Conservation (phyloP, 2,329 filamentous ascomycete genomes). For the Fusarium verticillioides region DNA sequence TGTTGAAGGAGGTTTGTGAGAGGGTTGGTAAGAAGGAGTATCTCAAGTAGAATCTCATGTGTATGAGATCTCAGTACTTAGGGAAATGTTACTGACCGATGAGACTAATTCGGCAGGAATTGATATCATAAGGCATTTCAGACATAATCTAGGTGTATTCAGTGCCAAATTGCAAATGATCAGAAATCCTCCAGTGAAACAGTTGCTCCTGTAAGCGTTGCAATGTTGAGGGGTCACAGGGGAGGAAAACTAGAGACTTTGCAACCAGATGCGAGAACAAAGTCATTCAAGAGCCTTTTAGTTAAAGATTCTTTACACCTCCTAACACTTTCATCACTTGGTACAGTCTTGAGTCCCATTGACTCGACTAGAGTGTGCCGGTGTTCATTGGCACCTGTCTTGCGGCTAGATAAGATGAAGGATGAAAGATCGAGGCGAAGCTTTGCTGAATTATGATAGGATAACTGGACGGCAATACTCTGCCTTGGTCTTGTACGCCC, state of each 20-base stretch:
- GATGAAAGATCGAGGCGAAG: background rate
- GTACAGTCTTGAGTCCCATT: background rate
- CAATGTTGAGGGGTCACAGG: background rate
- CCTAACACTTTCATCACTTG: too few relatives aligned
- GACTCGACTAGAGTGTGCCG: background rate
- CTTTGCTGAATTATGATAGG: background rate
- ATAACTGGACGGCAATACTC: background rate
- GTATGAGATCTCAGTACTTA: background rate
- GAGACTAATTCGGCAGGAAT: background rate
- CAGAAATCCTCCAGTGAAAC: background rate
- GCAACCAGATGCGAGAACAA: background rate
- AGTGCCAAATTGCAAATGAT: background rate
- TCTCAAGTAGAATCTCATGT: slow-evolving; percentile 6
- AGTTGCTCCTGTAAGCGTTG: background rate
- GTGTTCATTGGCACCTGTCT: background rate
- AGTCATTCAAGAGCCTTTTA: background rate
- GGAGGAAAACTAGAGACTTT: background rate
- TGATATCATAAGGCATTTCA: background rate
- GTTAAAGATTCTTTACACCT: background rate
- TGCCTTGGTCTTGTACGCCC: background rate
- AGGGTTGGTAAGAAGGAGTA: slow-evolving; percentile 54
- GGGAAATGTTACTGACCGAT: background rate
- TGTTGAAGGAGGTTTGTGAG: slow-evolving; percentile 63
- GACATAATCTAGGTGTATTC: background rate
- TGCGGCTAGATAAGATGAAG: background rate